These are phyloP conservation scores for Otatea glauca DNA, from an alignment of 176 grass and related monocot genomes.

Conservation along the genomic window DNA sequence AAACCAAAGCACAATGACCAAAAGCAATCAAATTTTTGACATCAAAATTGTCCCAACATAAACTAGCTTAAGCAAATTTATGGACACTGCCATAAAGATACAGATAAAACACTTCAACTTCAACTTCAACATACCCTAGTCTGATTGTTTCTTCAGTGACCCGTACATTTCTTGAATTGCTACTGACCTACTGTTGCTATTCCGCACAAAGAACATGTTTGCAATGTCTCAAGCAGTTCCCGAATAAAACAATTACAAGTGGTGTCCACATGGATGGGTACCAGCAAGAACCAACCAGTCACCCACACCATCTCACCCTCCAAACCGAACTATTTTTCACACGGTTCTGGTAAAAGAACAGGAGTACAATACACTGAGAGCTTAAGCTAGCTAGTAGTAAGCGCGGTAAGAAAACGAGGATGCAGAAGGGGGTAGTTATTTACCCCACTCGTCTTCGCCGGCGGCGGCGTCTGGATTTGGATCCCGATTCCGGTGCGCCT, in stretches of 20 bases:
- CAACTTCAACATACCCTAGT: neutral
- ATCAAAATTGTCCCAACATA: neutral
- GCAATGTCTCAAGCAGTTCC: neutral
- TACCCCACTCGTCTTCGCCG: slow-evolving; percentile 44
- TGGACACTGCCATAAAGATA: neutral
- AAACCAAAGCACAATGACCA: neutral
- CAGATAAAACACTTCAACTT: neutral
- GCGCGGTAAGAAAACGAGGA: neutral
- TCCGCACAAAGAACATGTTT: neutral
- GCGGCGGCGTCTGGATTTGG: neutral
- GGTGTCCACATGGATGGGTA: neutral
- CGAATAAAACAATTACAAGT: neutral
- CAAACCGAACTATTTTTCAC: neutral
- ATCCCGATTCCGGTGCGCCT: neutral
- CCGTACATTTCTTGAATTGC: neutral
- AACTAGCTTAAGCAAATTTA: neutral
- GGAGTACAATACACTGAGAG: neutral
- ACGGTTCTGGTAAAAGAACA: neutral
- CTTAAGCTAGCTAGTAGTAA: neutral
- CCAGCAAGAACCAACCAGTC: neutral
- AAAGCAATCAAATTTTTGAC: neutral
- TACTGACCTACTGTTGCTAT: neutral
- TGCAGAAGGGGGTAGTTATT: neutral
- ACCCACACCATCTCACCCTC: neutral
- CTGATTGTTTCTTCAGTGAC: neutral